Base-by-base conservation (phyloP, 2,329 filamentous ascomycete genomes). In the Zymoseptoria pseudotritici region DNA sequence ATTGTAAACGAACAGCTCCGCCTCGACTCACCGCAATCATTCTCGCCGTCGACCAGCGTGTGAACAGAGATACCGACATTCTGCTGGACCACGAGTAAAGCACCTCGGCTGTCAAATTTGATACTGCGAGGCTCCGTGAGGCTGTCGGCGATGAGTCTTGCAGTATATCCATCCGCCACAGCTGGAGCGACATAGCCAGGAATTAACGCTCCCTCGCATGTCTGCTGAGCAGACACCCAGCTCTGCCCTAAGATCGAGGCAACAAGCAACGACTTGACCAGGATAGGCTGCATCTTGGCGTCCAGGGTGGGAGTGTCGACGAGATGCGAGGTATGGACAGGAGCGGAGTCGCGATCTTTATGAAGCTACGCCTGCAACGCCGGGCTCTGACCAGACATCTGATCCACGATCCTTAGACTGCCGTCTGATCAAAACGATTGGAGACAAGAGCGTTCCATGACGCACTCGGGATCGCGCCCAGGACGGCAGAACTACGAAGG, bases 1-100 rank as follows among this genome's bases (percentile, higher is more conserved):
- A n/a, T 46, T n/a, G 36, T n/a, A 17, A 17, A n/a, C 7, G 17
- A n/a, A 46, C 36, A 46, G 36, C 17, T 17, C 1, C n/a, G 13
- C 6, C 4, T 2, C 4, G 36, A 46, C 36, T 46, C 36, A 46
- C 36, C 17, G 17, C 36, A 46, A 17, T 46, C 36, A n/a, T 46
- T 46, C 36, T 46, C 36, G 17, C 36, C 36, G 13, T 46, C 13
- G 36, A 17, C 17, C 13, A 46, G 36, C 13, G 13, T 46, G 17
- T 46, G 36, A 5, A 46, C 36, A 17, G 36, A 65, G 21, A 71
- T 60, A 5, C 65, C 67, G 1, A 60, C 63, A 36, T 69, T 61
- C 64, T 73, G 71, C 68, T 81, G 76, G 26, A 81, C 75, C 3
- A 82, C 76, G 22, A 82, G 72, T 50, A 82, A 68, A 61, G 77